Evolutionary conservation across 208 protist species (phyloP), one percentile per base, ranked within the genome.

Genomic region (Acanthamoeba divionensis): DNA sequence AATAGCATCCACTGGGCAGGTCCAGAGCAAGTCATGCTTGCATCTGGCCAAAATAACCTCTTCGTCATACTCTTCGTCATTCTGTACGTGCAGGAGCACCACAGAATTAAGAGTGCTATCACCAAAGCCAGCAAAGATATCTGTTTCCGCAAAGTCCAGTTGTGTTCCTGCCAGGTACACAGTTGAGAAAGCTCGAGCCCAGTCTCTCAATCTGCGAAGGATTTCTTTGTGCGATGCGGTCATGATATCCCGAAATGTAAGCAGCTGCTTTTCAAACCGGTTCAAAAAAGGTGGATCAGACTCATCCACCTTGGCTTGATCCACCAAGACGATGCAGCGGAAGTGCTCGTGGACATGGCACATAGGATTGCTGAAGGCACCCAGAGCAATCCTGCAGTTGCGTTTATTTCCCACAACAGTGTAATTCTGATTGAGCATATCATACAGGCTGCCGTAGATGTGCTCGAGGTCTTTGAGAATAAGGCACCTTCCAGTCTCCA

Each of bases 381-480:
- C 93, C 12, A 94, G 50, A 24, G 85, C 92, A 44, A 94, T 41
- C n/a, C 71, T 47, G 63, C 86, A 91, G 13, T 86, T 87, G 33
- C 69, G 48, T 44, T 47, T 44, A 21, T 45, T 38, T 38, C 90
- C 80, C 7, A 79, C 10, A 15, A 91, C 3, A 29, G 75, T 82
- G 82, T 95, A 96, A 47, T 67, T 65, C 89, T 95, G 94, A 90
- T 96, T 96, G 41, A 96, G 91, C 33, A 96, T n/a, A 60, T 96
- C 95, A 91, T 96, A 96, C 26, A 96, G 93, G 18, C 69, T 86
- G 15, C 75, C 93, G 90, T 95, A 96, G 2, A 96, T 2, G 8
- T 24, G 18, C 0, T 96, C 93, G 26, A 79, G 62, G 90, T 94
- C 33, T 5, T 79, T 21, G 3, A 95, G 52, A 4, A 95, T 60